Evolutionary conservation across 129 eudicot genomes (phyloP).

Genomic region (Saussurea involucrata): DNA sequence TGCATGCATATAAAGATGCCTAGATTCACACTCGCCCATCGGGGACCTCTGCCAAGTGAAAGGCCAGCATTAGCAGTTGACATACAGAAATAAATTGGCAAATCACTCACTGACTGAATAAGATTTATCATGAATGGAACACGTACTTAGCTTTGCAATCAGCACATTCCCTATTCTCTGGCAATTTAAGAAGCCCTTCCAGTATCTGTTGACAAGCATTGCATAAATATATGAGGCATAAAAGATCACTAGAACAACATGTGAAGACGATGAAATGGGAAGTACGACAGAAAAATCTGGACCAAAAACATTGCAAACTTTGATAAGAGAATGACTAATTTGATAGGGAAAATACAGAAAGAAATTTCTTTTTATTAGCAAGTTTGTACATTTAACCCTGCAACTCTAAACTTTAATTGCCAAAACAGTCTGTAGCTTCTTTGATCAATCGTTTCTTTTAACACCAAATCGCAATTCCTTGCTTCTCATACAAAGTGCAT

Average conservation of each 20-base stretch:
- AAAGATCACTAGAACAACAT: background rate
- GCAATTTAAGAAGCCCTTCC: slow-evolving; percentile 78
- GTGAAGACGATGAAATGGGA: background rate
- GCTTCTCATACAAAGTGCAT: background rate
- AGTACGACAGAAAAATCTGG: background rate
- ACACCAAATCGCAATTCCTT: background rate
- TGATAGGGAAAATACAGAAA: background rate
- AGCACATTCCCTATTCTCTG: slow-evolving; percentile 80
- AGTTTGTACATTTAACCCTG: background rate
- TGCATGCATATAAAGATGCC: slow-evolving; percentile 92
- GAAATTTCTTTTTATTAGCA: background rate
- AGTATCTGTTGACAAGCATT: slow-evolving; percentile 46
- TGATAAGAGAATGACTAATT: background rate
- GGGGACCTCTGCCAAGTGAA: slow-evolving; percentile 60
- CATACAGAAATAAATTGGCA: background rate
- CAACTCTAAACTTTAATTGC: background rate
- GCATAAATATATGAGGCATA: background rate
- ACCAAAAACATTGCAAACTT: background rate
- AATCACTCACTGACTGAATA: background rate
- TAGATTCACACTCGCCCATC: slow-evolving; percentile 94
- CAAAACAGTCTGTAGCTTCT: background rate
- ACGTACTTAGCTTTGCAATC: slow-evolving; percentile 70
- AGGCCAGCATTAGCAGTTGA: slow-evolving; percentile 8
- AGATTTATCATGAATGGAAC: slow-evolving; percentile 2
- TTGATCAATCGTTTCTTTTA: background rate